A percentile compares a stretch with the other conserved stretches of the same genome.
Evolutionary conservation across 441 rosid species (phyloP).

Genomic region (Brassica hybrid): DNA sequence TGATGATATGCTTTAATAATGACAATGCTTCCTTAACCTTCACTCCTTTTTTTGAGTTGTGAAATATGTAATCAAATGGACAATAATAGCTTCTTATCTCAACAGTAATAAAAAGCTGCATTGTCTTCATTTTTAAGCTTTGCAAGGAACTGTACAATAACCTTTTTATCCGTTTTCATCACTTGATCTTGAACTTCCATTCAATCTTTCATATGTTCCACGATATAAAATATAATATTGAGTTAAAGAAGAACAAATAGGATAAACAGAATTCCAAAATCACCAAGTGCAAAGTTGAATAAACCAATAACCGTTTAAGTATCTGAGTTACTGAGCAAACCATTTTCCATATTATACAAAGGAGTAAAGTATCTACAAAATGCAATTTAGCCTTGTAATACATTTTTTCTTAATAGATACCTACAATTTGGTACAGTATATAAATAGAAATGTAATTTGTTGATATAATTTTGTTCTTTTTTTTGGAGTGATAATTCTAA

Average conservation of each 20-base stretch:
- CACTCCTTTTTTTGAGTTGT: background rate
- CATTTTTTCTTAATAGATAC: constrained; percentile 5
- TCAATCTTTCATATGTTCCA: constrained; percentile 21
- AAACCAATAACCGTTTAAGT: background rate
- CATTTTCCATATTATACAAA: constrained; percentile 28
- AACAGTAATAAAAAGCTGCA: background rate
- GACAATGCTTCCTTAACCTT: background rate
- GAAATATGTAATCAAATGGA: background rate
- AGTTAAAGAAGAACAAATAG: background rate
- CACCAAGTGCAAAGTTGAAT: background rate
- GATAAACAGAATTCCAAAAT: background rate
- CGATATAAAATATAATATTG: background rate
- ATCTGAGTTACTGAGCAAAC: background rate
- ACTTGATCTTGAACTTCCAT: constrained; percentile 16
- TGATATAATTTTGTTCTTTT: background rate
- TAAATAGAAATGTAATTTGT: background rate
- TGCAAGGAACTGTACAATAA: background rate
- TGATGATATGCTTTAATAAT: constrained; percentile 1
- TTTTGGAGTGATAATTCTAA: constrained; percentile 8
- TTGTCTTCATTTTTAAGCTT: background rate
- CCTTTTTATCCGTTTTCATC: background rate
- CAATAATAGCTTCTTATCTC: background rate
- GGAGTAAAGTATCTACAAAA: constrained; percentile 25
- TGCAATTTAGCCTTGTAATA: constrained; percentile 15
- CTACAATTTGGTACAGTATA: constrained; percentile 13